Percentiles rank a stretch among this genome's conserved stretches.
phyloP scores from a whole-genome alignment of 495 filamentous ascomycete species.

The Clohesyomyces aquaticus region DNA sequence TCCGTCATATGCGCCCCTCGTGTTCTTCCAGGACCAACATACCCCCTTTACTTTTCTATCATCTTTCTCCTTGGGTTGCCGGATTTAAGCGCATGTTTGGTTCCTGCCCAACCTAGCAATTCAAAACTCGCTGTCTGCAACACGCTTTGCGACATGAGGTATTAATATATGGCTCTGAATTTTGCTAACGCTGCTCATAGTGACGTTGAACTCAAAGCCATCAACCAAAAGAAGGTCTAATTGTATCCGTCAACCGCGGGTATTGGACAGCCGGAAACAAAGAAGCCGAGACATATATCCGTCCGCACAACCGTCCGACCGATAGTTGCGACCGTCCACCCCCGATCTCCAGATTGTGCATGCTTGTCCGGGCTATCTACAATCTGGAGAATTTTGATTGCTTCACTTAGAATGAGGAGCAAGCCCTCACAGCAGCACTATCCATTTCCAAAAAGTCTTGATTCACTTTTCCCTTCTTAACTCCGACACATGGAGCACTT shows the following conservation, averaged over 20 bases:
- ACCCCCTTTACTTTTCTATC: not conserved
- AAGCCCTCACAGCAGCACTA: not conserved
- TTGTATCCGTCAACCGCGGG: not conserved
- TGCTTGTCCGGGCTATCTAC: not conserved
- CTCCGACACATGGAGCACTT: not conserved
- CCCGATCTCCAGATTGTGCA: not conserved
- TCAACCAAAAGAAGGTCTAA: conserved; percentile 36
- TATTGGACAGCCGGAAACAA: not conserved
- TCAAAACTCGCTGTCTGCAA: not conserved
- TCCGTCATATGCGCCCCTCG: conserved; percentile 1
- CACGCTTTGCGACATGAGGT: not conserved
- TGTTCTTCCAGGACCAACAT: not conserved
- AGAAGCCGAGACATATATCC: not conserved
- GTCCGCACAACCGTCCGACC: conserved; percentile 5
- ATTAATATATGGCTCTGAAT: conserved; percentile 8
- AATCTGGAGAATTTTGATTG: conserved; percentile 3
- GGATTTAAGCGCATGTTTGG: not conserved
- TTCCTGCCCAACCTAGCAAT: conserved; percentile 12
- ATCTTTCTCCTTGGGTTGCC: not conserved
- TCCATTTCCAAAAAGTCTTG: not conserved
- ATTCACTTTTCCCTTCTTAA: not conserved
- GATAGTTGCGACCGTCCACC: not conserved
- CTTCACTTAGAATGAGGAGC: not conserved
- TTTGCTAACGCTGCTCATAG: conserved; percentile 24
- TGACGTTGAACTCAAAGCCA: conserved; percentile 41